Percentiles rank a stretch among this genome's conserved stretches.
Conservation (phyloP, 2,329 filamentous ascomycete genomes). For the Chaetomiaceae sp. region DNA sequence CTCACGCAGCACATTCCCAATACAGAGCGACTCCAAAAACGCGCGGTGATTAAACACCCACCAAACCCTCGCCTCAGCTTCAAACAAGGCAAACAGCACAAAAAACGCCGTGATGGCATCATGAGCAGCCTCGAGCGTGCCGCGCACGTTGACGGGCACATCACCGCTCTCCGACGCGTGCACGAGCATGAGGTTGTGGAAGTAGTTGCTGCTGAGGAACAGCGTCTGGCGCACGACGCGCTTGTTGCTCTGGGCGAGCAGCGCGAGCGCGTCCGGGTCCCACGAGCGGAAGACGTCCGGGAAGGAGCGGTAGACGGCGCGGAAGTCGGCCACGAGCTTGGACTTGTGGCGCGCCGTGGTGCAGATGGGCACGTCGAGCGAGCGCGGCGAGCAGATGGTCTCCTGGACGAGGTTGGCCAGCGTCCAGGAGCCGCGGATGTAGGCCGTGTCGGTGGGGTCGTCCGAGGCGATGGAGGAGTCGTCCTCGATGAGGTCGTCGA, state of each 20-base stretch:
- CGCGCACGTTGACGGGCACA: slow-evolving; percentile 61
- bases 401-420: slow-evolving; percentile 74
- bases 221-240: slow-evolving; percentile 68
- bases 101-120: slow-evolving; percentile 73
- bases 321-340: slow-evolving; percentile 64
- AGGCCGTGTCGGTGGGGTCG: slow-evolving; percentile 62
- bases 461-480: slow-evolving; percentile 51
- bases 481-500: slow-evolving; percentile 68
- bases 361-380: slow-evolving; percentile 67
- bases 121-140: slow-evolving; percentile 69
- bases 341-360: slow-evolving; percentile 64
- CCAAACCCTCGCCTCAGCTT: slow-evolving; percentile 71
- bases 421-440: slow-evolving; percentile 73
- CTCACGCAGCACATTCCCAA: slow-evolving; percentile 55
- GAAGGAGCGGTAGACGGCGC: slow-evolving; percentile 66
- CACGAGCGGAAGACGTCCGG: slow-evolving; percentile 66
- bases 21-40: slow-evolving; percentile 70
- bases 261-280: slow-evolving; percentile 55
- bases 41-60: slow-evolving; percentile 81
- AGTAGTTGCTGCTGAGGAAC: slow-evolving; percentile 77
- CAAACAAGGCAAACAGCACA: slow-evolving; percentile 63
- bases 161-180: slow-evolving; percentile 64
- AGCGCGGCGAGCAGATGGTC: slow-evolving; percentile 68
- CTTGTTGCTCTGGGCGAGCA: slow-evolving; percentile 54
- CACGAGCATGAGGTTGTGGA: slow-evolving; percentile 75